Evolutionary conservation across 2,329 filamentous ascomycete genomes (phyloP).

Genomic region (Aspergillus spinulosporus): DNA sequence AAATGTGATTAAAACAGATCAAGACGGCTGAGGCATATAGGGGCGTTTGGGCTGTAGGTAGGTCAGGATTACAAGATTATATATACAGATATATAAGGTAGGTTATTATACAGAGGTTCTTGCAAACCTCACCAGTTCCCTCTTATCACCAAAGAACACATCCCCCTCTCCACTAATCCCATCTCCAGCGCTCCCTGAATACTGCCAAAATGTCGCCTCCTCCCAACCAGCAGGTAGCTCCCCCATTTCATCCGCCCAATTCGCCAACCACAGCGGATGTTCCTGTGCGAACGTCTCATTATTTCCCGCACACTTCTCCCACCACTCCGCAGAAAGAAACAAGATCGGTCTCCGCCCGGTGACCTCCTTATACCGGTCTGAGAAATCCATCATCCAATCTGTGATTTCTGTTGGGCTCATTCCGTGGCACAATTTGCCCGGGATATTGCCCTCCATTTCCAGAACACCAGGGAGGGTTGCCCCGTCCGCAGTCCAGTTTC

Average conservation of each 20-base stretch:
- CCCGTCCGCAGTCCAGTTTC: slow-evolving; percentile 16
- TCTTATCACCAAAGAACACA: slow-evolving; percentile 11
- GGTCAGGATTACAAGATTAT: no score
- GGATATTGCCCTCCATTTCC: slow-evolving; percentile 19
- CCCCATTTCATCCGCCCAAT: slow-evolving; percentile 17
- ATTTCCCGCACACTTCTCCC: slow-evolving; percentile 13
- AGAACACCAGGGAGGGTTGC: slow-evolving; percentile 13
- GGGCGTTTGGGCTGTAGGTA: no score
- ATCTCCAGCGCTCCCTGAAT: slow-evolving; percentile 10
- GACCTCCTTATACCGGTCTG: slow-evolving; percentile 1
- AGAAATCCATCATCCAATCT: slow-evolving; percentile 17
- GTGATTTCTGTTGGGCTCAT: slow-evolving; percentile 14
- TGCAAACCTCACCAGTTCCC: slow-evolving; percentile 12
- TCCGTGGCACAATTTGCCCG: slow-evolving; percentile 15
- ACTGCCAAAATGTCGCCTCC: slow-evolving; percentile 15
- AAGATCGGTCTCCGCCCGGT: slow-evolving; percentile 10
- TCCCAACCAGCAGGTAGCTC: slow-evolving; percentile 13
- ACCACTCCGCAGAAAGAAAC: slow-evolving; percentile 16
- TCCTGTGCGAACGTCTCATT: slow-evolving; percentile 9
- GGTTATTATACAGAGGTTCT: not conserved
- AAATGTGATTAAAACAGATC: no score
- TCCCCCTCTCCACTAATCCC: slow-evolving; percentile 11
- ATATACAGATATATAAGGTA: no score
- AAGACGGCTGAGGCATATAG: no score
- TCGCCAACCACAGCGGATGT: slow-evolving; percentile 16